Evolutionary conservation across 306 rosid genomes (phyloP).

Genomic region (Vigna mungo): DNA sequence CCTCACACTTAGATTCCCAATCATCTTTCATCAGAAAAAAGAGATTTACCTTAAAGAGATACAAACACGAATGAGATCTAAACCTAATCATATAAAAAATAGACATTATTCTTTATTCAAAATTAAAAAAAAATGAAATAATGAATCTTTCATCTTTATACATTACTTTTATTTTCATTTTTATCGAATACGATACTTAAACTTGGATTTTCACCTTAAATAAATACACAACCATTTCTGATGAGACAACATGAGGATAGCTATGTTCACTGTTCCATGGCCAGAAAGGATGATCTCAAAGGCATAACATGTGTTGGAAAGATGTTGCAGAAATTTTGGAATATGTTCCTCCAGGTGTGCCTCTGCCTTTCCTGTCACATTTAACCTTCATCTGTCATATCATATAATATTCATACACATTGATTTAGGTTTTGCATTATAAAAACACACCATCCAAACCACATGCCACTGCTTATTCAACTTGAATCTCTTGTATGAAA

Average conservation of each 20-base stretch:
- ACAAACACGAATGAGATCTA: too few species aligned
- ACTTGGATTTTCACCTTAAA: too few species aligned
- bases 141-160: too few species aligned
- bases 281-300: neutral
- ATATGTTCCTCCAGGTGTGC: neutral
- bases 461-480: neutral
- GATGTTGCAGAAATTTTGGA: slow-evolving; percentile 7
- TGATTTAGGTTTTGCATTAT: neutral
- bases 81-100: too few species aligned
- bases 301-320: slow-evolving; percentile 22
- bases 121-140: too few species aligned
- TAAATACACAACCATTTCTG: neutral
- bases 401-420: neutral
- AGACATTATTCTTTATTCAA: too few species aligned
- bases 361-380: neutral
- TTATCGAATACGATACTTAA: too few species aligned
- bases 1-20: too few species aligned
- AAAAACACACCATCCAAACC: neutral
- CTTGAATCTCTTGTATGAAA: too few species aligned
- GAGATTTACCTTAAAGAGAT: too few species aligned
- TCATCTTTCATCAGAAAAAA: too few species aligned
- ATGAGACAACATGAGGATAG: neutral
- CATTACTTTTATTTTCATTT: too few species aligned
- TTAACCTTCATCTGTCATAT: neutral
- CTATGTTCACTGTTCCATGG: slow-evolving; percentile 6